Conservation (phyloP, 2,329 filamentous ascomycete genomes). For the Paecilomyces sp. region DNA sequence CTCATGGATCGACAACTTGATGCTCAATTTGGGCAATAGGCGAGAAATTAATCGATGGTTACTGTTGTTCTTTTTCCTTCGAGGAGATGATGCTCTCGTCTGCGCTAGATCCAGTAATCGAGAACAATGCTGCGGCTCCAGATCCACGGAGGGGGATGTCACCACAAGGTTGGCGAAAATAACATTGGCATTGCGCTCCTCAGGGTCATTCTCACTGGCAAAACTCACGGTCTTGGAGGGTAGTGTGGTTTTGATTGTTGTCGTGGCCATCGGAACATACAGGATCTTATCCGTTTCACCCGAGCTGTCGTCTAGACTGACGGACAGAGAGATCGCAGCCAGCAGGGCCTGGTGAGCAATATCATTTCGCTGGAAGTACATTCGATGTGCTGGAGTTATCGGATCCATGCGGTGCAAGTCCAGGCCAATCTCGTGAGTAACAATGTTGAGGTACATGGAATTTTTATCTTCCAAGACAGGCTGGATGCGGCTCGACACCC, state of each 20-base stretch:
- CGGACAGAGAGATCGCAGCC: slow-evolving; percentile 83
- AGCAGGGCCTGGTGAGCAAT: slow-evolving; percentile 91
- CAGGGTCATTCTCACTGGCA: slow-evolving; percentile 59
- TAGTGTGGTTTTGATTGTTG: slow-evolving; percentile 85
- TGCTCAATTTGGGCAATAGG: slow-evolving; percentile 85
- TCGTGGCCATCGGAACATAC: slow-evolving; percentile 96
- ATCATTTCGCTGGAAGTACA: slow-evolving; percentile 93
- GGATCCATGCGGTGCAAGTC: slow-evolving; percentile 87
- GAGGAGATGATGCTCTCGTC: slow-evolving; percentile 40
- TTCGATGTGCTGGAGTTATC: slow-evolving; percentile 88
- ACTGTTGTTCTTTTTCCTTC: slow-evolving; percentile 37
- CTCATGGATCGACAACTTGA: slow-evolving; percentile 95
- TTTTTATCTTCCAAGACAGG: slow-evolving; percentile 58
- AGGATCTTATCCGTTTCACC: slow-evolving; percentile 78
- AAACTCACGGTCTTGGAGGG: slow-evolving; percentile 90
- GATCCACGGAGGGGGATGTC: slow-evolving; percentile 88
- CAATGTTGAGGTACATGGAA: slow-evolving; percentile 76
- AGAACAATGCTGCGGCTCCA: slow-evolving; percentile 86
- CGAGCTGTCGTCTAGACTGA: slow-evolving; percentile 85
- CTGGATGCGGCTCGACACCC: slow-evolving; percentile 72
- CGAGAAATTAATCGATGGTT: slow-evolving; percentile 69
- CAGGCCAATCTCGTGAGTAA: slow-evolving; percentile 93
- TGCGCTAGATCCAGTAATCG: slow-evolving; percentile 71
- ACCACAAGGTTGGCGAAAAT: slow-evolving; percentile 93
- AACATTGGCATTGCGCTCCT: slow-evolving; percentile 91